These are phyloP conservation scores for Neurospora tetraspora DNA, from an alignment of 495 filamentous ascomycete species.

Conservation along the genomic window DNA sequence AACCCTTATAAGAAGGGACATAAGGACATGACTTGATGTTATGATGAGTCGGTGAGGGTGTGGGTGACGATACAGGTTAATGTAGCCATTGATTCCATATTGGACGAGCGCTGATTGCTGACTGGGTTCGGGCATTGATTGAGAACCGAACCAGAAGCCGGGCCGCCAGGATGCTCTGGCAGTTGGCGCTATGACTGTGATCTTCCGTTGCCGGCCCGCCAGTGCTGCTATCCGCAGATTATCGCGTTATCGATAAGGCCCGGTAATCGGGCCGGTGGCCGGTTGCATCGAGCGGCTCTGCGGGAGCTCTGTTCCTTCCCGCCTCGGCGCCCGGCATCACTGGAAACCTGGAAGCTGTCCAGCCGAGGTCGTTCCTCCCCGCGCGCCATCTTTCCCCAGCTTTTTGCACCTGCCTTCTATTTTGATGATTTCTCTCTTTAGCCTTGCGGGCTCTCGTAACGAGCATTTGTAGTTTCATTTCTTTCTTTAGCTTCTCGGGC, in stretches of 20 bases:
- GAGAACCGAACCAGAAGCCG: neutral
- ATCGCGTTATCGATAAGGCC: neutral
- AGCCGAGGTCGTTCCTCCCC: neutral
- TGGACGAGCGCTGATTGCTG: too few relatives aligned
- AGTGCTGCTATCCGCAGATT: neutral
- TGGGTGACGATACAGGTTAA: neutral
- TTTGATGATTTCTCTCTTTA: neutral
- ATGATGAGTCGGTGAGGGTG: neutral
- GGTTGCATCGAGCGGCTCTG: neutral
- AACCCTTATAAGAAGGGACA: neutral
- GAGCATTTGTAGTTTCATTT: neutral
- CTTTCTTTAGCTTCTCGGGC: neutral
- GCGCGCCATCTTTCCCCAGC: neutral
- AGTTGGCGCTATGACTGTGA: neutral
- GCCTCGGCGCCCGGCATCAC: neutral
- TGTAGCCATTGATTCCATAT: neutral
- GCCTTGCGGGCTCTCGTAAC: neutral
- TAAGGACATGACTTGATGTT: neutral
- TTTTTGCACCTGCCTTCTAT: neutral
- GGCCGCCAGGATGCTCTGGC: neutral
- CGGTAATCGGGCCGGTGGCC: neutral
- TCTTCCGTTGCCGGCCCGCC: neutral
- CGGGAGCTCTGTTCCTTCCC: neutral
- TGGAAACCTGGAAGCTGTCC: neutral
- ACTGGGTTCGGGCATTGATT: neutral